Evolutionary conservation across 768 basidiomycete species (phyloP), one percentile per base, ranked within the genome.

Genomic region (Sarcodon sp.): DNA sequence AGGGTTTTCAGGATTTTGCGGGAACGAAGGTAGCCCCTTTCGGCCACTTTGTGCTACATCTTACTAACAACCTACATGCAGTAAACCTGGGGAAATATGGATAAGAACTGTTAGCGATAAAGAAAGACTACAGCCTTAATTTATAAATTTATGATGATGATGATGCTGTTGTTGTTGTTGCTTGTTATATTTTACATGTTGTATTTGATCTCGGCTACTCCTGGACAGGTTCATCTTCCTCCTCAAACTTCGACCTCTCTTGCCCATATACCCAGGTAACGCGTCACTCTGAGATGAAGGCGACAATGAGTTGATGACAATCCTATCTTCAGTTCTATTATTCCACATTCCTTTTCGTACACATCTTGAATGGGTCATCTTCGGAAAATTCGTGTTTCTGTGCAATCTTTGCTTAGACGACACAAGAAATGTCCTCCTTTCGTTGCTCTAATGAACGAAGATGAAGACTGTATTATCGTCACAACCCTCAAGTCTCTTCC

Each of bases 1-100:
- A 67, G 67, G 51, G 79, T 82, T 16, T 91, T 79, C 63, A 67
- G 85, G 46, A 77, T 91, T 46, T 58, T 91, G 57, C 69, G 88
- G 45, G 88, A 86, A 63, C 78, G 75, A 64, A 89, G 86, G 86
- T 78, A n/a, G 12, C 69, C 39, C 13, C 9, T 53, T 34, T 5
- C 35, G 34, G 13, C 13, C 2, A 13, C 39, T 39, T 51, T 49
- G 13, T 44, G 39, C 18, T 4, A 37, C n/a, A 7, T 18, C 36
- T 43, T 21, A 37, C 48, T 55, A 45, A 50, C 43, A 4, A 34
- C 34, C 27, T 35, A 33, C 48, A 52, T 31, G 35, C 53, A 85
- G 83, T 57, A 81, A 81, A 11, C 83, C 83, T 9, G 79, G 79
- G 7, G 80, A 84, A 62, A 80, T 83, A 43, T 84, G 79, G 79